Conservation (phyloP, 1,139 yeast genomes). For the Entelexis sorbosivorans region DNA sequence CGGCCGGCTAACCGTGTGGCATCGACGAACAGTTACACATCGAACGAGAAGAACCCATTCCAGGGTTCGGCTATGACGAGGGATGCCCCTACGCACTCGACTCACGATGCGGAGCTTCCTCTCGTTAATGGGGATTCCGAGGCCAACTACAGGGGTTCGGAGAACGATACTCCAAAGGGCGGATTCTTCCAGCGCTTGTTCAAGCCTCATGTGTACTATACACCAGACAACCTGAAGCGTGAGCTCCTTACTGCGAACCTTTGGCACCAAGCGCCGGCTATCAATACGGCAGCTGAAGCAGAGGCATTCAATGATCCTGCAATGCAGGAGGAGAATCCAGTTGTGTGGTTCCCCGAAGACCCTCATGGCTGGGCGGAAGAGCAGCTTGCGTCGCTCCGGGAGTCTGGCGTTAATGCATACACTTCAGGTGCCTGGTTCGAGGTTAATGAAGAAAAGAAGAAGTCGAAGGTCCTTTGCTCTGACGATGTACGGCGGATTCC, state of each 20-base stretch:
- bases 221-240: slow-evolving; percentile 27
- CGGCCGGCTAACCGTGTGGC: not conserved
- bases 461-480: slow-evolving; percentile 16
- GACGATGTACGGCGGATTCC: slow-evolving; percentile 19
- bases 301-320: slow-evolving; percentile 71
- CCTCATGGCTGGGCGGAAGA: slow-evolving; percentile 62
- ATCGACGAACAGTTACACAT: not conserved
- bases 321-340: slow-evolving; percentile 52
- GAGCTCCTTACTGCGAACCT: slow-evolving; percentile 34
- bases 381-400: slow-evolving; percentile 40
- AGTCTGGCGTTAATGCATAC: slow-evolving; percentile 40
- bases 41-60: not conserved
- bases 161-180: slow-evolving; percentile 5
- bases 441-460: slow-evolving; percentile 36
- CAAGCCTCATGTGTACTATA: slow-evolving; percentile 51
- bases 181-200: slow-evolving; percentile 27
- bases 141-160: not conserved
- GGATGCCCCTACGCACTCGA: not conserved
- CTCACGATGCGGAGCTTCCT: not conserved
- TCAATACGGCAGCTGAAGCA: slow-evolving; percentile 31
- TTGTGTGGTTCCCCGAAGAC: slow-evolving; percentile 81
- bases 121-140: not conserved
- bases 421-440: slow-evolving; percentile 52
- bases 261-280: slow-evolving; percentile 34
- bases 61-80: slow-evolving; percentile 1